Evolutionary conservation across 2,329 filamentous ascomycete genomes (phyloP).

Genomic region (Phyllachora maydis): DNA sequence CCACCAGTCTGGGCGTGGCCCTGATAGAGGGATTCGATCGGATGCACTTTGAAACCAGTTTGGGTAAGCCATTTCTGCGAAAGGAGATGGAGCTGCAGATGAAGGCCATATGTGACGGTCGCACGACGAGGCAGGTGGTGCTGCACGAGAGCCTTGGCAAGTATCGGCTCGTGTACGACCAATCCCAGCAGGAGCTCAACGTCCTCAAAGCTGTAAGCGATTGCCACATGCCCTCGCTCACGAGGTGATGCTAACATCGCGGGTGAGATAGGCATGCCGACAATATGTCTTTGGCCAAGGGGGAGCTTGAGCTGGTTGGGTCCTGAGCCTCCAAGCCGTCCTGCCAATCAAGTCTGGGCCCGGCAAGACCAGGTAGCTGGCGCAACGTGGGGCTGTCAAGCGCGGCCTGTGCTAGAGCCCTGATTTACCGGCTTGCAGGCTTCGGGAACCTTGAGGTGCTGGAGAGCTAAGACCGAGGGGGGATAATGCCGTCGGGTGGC

Average conservation of each 20-base stretch:
- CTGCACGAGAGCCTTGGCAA: conserved; percentile 68
- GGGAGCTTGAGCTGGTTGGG: conserved; percentile 1
- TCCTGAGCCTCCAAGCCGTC: background rate
- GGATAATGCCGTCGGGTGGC: no score
- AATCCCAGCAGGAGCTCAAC: conserved; percentile 58
- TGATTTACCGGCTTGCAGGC: no score
- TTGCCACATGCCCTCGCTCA: background rate
- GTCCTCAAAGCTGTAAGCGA: conserved; percentile 40
- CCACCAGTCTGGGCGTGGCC: conserved; percentile 76
- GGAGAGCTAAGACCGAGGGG: no score
- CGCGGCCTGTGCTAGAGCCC: no score
- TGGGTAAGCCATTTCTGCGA: conserved; percentile 86
- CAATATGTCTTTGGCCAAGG: conserved; percentile 26
- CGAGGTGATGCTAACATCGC: no score
- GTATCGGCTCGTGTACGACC: conserved; percentile 71
- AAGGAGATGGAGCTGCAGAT: conserved; percentile 98
- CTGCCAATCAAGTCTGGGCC: no score
- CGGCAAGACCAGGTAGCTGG: no score
- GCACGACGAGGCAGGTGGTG: conserved; percentile 51
- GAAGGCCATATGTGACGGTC: conserved; percentile 88
- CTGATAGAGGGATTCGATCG: conserved; percentile 88
- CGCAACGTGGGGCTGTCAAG: no score
- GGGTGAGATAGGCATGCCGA: conserved; percentile 28
- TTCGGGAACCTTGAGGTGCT: no score
- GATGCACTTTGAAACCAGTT: conserved; percentile 78